Evolutionary conservation across 2,329 filamentous ascomycete genomes (phyloP).

Genomic region (Colletotrichum agaves): DNA sequence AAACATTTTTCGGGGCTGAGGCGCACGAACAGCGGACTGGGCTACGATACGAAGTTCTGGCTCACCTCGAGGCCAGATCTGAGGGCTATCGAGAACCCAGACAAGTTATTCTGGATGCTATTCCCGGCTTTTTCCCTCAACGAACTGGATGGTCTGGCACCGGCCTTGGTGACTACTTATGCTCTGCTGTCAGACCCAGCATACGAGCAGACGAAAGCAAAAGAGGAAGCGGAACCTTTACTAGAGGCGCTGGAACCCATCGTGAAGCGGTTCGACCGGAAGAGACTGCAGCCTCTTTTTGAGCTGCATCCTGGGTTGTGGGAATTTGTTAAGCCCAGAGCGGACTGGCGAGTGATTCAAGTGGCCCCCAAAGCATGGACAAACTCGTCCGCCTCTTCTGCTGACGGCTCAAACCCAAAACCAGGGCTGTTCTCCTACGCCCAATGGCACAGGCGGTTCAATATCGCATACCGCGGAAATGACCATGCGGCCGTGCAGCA

Average conservation of each 20-base stretch:
- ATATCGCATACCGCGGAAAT: slow-evolving; percentile 20
- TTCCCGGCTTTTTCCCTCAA: neutral
- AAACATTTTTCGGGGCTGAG: slow-evolving; percentile 50
- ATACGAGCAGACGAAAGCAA: neutral
- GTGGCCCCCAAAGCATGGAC: slow-evolving; percentile 14
- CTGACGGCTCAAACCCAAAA: no score
- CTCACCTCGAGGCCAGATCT: slow-evolving; percentile 45
- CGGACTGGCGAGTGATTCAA: slow-evolving; percentile 29
- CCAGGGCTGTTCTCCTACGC: slow-evolving; percentile 26
- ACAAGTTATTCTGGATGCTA: slow-evolving; percentile 13
- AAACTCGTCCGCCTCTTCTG: neutral
- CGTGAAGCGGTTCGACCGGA: slow-evolving; percentile 30
- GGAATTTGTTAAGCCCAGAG: slow-evolving; percentile 30
- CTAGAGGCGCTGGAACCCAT: slow-evolving; percentile 22
- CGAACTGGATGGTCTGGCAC: slow-evolving; percentile 6
- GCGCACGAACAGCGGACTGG: slow-evolving; percentile 39
- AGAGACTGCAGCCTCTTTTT: slow-evolving; percentile 25
- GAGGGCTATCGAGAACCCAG: slow-evolving; percentile 34
- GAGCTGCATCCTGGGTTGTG: slow-evolving; percentile 21
- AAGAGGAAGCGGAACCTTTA: slow-evolving; percentile 11
- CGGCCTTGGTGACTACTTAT: slow-evolving; percentile 33
- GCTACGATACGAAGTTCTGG: slow-evolving; percentile 41
- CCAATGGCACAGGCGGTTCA: slow-evolving; percentile 34
- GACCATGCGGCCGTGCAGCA: slow-evolving; percentile 11
- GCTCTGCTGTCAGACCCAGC: slow-evolving; percentile 31